Conservation (phyloP, 2,329 filamentous ascomycete genomes). For the Teratosphaeria epicoccoides region DNA sequence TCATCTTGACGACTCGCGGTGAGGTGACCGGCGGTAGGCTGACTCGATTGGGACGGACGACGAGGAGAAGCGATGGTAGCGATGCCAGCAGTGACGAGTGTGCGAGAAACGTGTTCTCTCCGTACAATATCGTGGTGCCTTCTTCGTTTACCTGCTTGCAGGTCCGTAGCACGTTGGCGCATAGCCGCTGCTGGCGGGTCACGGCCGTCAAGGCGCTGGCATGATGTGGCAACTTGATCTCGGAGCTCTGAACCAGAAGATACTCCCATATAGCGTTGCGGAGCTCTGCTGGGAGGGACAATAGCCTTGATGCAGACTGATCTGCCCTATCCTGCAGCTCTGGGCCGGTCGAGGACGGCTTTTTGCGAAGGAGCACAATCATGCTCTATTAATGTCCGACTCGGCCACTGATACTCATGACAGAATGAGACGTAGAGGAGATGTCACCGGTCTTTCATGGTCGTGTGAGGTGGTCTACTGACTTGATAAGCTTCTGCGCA, state of each 20-base stretch:
- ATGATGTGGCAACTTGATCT: constrained; percentile 1
- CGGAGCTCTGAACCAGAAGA: constrained; percentile 1
- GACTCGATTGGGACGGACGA: constrained; percentile 12
- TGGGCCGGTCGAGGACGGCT: constrained; percentile 1
- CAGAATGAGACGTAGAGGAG: too few species aligned
- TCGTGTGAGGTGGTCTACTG: background rate
- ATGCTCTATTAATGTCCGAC: constrained; percentile 1
- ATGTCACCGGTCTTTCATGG: background rate
- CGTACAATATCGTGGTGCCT: constrained; percentile 37
- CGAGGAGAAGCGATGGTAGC: constrained; percentile 32
- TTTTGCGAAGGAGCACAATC: constrained; percentile 11
- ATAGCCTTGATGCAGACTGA: constrained; percentile 19
- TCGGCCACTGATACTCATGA: too few species aligned
- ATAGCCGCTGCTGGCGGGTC: constrained; percentile 22
- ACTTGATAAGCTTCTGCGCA: background rate
- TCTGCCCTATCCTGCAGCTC: constrained; percentile 3
- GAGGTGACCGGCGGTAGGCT: constrained; percentile 27
- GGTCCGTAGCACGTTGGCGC: constrained; percentile 32
- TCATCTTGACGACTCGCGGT: constrained; percentile 23
- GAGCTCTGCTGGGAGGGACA: constrained; percentile 48
- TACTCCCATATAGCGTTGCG: constrained; percentile 45
- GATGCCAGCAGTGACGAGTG: constrained; percentile 37
- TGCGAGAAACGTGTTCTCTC: constrained; percentile 40
- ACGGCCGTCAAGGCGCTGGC: constrained; percentile 6
- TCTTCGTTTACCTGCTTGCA: constrained; percentile 33